phyloP scores from a whole-genome alignment of 306 rosid species.

The Prunus padus region DNA sequence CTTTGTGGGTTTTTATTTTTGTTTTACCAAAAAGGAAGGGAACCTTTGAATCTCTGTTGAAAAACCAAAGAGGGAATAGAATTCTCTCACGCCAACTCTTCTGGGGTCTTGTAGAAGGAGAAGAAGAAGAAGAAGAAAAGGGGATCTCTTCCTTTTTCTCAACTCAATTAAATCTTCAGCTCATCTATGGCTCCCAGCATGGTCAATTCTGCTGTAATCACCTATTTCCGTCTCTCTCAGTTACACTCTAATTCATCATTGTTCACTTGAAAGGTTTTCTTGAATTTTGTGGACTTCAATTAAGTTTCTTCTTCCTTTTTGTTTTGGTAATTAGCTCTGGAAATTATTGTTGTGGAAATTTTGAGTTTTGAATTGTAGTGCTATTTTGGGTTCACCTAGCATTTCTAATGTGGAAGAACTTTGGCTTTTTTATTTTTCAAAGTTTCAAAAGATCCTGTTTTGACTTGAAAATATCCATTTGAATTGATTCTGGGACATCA shows the following conservation, averaged over 20 bases:
- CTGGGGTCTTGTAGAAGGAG: neutral
- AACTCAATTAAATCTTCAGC: neutral
- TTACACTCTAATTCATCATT: slow-evolving; percentile 21
- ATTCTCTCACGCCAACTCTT: neutral
- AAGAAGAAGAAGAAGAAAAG: neutral
- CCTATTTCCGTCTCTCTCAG: slow-evolving; percentile 21
- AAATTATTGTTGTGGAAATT: neutral
- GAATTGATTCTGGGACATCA: too few species aligned
- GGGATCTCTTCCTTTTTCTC: slow-evolving; percentile 7
- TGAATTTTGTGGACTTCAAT: neutral
- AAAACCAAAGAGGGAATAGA: neutral
- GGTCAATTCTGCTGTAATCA: slow-evolving; percentile 60
- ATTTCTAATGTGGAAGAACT: neutral
- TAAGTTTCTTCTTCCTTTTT: too few species aligned
- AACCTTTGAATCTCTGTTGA: neutral
- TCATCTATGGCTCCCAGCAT: slow-evolving; percentile 78
- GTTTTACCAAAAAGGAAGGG: neutral
- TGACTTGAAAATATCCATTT: too few species aligned
- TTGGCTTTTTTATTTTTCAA: neutral
- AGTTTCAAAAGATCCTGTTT: too few species aligned
- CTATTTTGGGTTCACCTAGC: neutral
- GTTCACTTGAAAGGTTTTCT: neutral
- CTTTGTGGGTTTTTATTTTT: neutral
- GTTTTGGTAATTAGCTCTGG: neutral
- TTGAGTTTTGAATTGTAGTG: neutral